Base-by-base conservation (phyloP, 2,329 filamentous ascomycete species). In the Lithohypha guttulata region DNA sequence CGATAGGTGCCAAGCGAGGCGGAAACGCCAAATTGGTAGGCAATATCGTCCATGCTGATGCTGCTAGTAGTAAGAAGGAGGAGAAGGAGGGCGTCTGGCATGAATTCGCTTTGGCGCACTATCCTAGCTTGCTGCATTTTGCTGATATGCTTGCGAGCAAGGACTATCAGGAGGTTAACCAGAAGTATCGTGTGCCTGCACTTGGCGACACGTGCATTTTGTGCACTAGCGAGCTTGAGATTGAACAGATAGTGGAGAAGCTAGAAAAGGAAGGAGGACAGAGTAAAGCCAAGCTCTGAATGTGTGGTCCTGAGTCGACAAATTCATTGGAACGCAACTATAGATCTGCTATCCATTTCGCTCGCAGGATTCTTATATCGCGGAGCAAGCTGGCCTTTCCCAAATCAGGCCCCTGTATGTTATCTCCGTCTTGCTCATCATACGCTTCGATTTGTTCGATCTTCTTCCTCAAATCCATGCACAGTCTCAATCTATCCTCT, bases 101-200 rank as follows among this genome's bases (percentile, higher is more conserved):
- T 53, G 75, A 80, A 56, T 65, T 80, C 44, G 75, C 75, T 0
- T 61, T 79, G 29, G 76, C 75, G 40, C 75, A 79, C 59, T 79
- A 79, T 55, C 75, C 76, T 2, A 75, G 66, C 35, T 69, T 79
- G 23, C 46, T 55, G 44, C 74, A 79, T 55, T 79, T 79, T 51
- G 69, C 69, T 29, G 73, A 76, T 51, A 79, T 77, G 73, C 51
- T 75, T 29, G 65, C 61, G 1, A 67, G 68, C 29, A 61, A 66
- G 49, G 73, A 76, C 50, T 77, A 77, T 54, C 73, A 77, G 59
- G 63, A 57, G 26, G 71, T 73, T 4, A 78, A 78, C 56, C 59
- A 65, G 36, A 66, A 59, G 51, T 59, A 65, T 51, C 58, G 74
- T 19, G 56, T 77, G 40, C 64, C 54, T 43, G 65, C 65, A 46